Evolutionary conservation across 169 alveolate genomes (phyloP).

Genomic region (Perkinsus marinus): DNA sequence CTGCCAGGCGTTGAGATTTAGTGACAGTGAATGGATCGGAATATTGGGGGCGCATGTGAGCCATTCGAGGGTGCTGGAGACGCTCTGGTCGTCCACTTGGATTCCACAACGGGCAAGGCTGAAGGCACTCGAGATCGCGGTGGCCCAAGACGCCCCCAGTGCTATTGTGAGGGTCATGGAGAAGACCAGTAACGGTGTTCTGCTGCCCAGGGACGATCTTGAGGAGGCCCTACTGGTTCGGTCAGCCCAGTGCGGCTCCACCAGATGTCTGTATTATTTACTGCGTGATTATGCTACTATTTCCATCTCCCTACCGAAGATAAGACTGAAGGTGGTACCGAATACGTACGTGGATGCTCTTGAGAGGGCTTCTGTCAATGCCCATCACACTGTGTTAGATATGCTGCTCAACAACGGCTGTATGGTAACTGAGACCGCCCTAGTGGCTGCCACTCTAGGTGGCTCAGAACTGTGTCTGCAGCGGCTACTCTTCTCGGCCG

Average conservation of each 20-base stretch:
- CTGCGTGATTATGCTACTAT: background rate
- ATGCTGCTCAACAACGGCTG: background rate
- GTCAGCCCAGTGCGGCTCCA: background rate
- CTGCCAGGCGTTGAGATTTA: background rate
- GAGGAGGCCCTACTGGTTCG: background rate
- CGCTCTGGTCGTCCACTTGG: background rate
- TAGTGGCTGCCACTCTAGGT: background rate
- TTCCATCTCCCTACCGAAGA: background rate
- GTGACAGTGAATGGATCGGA: background rate
- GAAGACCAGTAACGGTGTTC: background rate
- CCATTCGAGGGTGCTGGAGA: background rate
- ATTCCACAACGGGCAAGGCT: background rate
- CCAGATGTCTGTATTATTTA: background rate
- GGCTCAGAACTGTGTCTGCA: background rate
- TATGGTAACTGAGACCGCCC: background rate
- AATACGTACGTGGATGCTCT: background rate
- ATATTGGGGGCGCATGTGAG: background rate
- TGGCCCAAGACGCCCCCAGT: background rate
- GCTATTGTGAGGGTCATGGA: background rate
- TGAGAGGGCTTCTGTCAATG: background rate
- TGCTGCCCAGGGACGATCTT: background rate
- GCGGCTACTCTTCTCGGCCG: background rate
- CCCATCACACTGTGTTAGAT: background rate
- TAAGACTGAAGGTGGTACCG: background rate
- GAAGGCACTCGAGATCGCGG: background rate